phyloP scores from a whole-genome alignment of 352 stramenopile species.

The Sclerospora graminicola region DNA sequence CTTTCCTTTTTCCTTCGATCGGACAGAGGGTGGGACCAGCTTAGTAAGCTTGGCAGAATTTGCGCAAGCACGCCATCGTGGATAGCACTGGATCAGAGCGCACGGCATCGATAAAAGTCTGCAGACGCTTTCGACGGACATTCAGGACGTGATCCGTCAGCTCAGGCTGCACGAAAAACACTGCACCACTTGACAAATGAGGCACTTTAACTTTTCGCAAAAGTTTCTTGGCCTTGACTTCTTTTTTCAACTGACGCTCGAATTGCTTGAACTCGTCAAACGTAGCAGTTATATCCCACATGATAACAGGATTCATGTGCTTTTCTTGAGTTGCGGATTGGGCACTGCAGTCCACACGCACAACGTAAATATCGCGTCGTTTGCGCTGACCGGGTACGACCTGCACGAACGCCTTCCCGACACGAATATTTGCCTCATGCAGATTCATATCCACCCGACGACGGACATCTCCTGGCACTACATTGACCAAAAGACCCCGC shows the following conservation, averaged over 20 bases:
- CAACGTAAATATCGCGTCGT: conserved; percentile 53
- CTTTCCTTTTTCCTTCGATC: conserved; percentile 17
- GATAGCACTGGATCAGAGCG: conserved; percentile 35
- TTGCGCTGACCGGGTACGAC: conserved; percentile 26
- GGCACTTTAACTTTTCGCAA: conserved; percentile 32
- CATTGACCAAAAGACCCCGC: conserved; percentile 37
- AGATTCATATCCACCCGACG: conserved; percentile 45
- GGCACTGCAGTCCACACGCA: conserved; percentile 56
- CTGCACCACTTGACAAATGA: conserved; percentile 47
- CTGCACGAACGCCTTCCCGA: conserved; percentile 68
- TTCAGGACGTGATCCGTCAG: conserved; percentile 60
- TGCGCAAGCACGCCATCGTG: conserved; percentile 35
- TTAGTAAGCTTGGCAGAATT: conserved; percentile 74
- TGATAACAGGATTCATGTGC: conserved; percentile 77
- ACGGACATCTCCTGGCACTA: conserved; percentile 40
- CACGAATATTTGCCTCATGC: conserved; percentile 42
- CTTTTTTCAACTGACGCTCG: conserved; percentile 52
- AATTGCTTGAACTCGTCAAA: conserved; percentile 73
- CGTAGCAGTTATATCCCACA: conserved; percentile 75
- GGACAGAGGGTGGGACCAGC: conserved; percentile 2
- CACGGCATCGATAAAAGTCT: conserved; percentile 56
- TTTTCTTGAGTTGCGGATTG: conserved; percentile 34
- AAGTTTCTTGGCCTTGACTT: conserved; percentile 48
- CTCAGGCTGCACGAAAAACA: conserved; percentile 60
- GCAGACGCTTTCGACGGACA: conserved; percentile 38